Evolutionary conservation across 2,329 filamentous ascomycete genomes (phyloP).

Genomic region (Exophiala mesophila): DNA sequence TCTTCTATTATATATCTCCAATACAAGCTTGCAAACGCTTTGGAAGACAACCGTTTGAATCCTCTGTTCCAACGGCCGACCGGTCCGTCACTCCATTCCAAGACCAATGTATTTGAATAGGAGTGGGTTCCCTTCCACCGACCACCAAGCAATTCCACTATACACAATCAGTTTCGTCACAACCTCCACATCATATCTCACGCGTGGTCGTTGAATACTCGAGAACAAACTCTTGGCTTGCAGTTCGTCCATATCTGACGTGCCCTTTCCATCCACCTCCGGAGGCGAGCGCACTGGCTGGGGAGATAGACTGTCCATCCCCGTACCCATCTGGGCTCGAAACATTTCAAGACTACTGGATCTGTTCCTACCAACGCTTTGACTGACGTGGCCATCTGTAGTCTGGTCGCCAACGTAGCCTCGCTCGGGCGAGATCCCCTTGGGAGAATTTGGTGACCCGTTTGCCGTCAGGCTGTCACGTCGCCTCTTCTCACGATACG

Average conservation of each 20-base stretch:
- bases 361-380: slow-evolving; percentile 13
- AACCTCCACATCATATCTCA: slow-evolving; percentile 97
- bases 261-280: slow-evolving; percentile 23
- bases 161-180: slow-evolving; percentile 96
- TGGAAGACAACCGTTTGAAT: not conserved
- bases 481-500: slow-evolving; percentile 72
- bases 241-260: slow-evolving; percentile 23
- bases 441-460: slow-evolving; percentile 8
- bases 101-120: slow-evolving; percentile 55
- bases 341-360: slow-evolving; percentile 53
- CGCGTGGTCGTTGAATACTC: slow-evolving; percentile 75
- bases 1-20: too few relatives aligned
- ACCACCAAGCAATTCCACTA: slow-evolving; percentile 82
- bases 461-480: slow-evolving; percentile 50
- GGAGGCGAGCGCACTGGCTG: slow-evolving; percentile 1
- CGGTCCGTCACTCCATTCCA: slow-evolving; percentile 10
- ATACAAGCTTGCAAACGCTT: too few relatives aligned
- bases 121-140: slow-evolving; percentile 68
- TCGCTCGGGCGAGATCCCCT: slow-evolving; percentile 12
- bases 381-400: not conserved
- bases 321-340: slow-evolving; percentile 70
- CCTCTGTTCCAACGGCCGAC: too few relatives aligned
- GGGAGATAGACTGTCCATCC: slow-evolving; percentile 29
- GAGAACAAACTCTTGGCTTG: slow-evolving; percentile 79
- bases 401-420: slow-evolving; percentile 8